phyloP scores from a whole-genome alignment of 2,329 filamentous ascomycete genomes.

The Lachnellula occidentalis region DNA sequence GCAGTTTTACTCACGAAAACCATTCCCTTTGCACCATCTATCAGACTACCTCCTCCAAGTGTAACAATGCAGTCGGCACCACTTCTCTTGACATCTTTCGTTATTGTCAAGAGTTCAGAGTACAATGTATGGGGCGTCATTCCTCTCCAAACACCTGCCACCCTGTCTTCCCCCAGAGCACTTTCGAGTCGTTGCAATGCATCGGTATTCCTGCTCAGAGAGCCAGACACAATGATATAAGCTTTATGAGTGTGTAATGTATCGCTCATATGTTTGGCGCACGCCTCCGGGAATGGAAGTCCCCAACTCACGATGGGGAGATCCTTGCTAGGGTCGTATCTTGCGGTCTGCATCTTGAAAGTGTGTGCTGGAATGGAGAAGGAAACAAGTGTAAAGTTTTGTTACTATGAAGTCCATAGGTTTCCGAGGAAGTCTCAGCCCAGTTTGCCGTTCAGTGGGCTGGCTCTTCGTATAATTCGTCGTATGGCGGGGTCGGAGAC shows the following conservation, averaged over 20 bases:
- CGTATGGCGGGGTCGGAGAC: too few species aligned
- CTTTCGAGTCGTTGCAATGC: slow-evolving; percentile 18
- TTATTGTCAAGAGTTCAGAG: slow-evolving; percentile 23
- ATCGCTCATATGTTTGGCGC: not conserved
- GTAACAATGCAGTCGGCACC: slow-evolving; percentile 35
- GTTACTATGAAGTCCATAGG: not conserved
- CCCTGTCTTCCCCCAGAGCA: slow-evolving; percentile 19
- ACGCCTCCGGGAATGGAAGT: not conserved
- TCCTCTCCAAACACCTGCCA: slow-evolving; percentile 24
- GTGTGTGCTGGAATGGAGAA: not conserved
- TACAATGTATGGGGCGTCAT: slow-evolving; percentile 25
- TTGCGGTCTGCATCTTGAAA: not conserved
- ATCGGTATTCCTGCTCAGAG: slow-evolving; percentile 26
- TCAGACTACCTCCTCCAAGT: slow-evolving; percentile 25
- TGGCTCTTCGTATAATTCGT: too few species aligned
- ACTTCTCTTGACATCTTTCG: slow-evolving; percentile 1
- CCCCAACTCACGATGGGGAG: not conserved
- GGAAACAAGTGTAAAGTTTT: not conserved
- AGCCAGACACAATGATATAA: slow-evolving; percentile 22
- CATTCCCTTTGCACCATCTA: slow-evolving; percentile 24
- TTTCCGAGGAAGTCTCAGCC: not conserved
- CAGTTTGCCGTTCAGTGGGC: too few species aligned
- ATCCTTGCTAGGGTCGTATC: not conserved
- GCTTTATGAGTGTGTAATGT: not conserved
- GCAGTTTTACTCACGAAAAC: slow-evolving; percentile 7